Percentiles rank a stretch among this genome's conserved stretches.
Conservation (phyloP, 2,329 filamentous ascomycete species). For the Aureobasidium namibiae region DNA sequence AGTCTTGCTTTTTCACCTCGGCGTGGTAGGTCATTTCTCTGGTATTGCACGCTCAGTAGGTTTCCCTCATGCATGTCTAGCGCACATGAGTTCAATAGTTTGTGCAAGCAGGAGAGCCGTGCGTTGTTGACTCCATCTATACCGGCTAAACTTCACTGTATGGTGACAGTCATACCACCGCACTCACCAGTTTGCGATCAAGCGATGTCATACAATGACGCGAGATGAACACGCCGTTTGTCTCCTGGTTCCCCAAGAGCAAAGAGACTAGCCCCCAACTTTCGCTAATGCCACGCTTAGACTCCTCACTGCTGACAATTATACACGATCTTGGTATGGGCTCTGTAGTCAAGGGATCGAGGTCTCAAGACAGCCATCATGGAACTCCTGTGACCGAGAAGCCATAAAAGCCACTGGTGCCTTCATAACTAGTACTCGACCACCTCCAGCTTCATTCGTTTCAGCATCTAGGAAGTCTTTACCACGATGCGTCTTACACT, state of each 20-base stretch:
- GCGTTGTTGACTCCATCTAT: background rate
- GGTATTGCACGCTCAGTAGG: background rate
- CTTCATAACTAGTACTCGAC: background rate
- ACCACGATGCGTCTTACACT: conserved; percentile 1
- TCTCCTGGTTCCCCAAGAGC: background rate
- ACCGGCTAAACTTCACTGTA: background rate
- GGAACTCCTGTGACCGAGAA: background rate
- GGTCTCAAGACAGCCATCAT: background rate
- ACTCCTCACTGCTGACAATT: background rate
- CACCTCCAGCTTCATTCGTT: background rate
- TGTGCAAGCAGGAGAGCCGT: background rate
- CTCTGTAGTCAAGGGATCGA: background rate
- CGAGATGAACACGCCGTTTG: background rate
- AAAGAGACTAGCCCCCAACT: background rate
- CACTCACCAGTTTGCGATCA: background rate
- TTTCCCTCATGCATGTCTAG: background rate
- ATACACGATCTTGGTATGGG: background rate
- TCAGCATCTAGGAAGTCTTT: background rate
- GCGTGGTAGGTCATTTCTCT: background rate
- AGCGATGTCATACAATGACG: background rate
- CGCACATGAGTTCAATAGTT: background rate
- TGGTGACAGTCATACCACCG: background rate
- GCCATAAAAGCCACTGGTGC: background rate
- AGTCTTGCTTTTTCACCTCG: background rate
- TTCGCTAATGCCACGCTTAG: background rate